Conservation (phyloP, 306 rosid species). For the Acacia crassicarpa region DNA sequence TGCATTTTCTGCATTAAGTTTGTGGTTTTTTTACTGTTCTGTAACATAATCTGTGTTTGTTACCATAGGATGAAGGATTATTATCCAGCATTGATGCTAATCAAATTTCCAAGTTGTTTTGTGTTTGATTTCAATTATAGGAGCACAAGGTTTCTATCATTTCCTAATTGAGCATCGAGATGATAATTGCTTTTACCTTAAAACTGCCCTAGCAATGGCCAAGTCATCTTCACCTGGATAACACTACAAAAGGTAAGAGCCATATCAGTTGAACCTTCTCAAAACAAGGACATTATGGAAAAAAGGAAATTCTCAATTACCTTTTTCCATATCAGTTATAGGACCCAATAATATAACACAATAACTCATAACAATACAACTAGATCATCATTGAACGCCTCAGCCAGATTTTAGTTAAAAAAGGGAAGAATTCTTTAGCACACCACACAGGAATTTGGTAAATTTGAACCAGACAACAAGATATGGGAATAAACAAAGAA, state of each 20-base stretch:
- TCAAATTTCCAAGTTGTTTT: not conserved
- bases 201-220: slow-evolving; percentile 82
- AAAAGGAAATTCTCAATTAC: slow-evolving; percentile 14
- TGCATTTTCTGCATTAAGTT: not conserved
- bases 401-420: slow-evolving; percentile 19
- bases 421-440: slow-evolving; percentile 1
- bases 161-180: not conserved
- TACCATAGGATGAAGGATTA: not conserved
- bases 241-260: slow-evolving; percentile 64
- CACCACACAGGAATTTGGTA: slow-evolving; percentile 14
- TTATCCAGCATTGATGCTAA: not conserved
- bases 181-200: slow-evolving; percentile 59
- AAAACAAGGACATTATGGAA: slow-evolving; percentile 17
- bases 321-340: slow-evolving; percentile 17
- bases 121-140: not conserved
- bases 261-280: slow-evolving; percentile 32
- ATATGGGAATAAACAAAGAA: not conserved
- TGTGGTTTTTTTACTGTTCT: not conserved
- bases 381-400: slow-evolving; percentile 4
- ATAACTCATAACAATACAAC: slow-evolving; percentile 11
- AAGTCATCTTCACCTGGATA: slow-evolving; percentile 96
- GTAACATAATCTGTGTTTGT: not conserved
- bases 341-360: slow-evolving; percentile 10
- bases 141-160: not conserved
- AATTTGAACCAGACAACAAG: slow-evolving; percentile 20